These are phyloP conservation scores for Fistulina hepatica DNA, from an alignment of 1,284 basidiomycete species.

Conservation along the genomic window DNA sequence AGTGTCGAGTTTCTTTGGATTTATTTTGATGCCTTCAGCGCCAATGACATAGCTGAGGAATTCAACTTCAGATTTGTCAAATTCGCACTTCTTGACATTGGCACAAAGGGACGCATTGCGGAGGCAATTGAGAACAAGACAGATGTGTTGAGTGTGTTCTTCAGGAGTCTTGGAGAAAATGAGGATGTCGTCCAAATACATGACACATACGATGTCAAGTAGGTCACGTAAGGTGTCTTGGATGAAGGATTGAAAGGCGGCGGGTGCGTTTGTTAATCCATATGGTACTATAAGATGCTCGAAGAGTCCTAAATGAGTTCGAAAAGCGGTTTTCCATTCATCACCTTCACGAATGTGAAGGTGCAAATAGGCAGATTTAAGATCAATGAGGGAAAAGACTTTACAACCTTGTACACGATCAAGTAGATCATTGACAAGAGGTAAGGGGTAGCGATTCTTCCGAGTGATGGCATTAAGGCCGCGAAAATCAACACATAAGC, in stretches of 20 bases:
- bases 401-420: constrained; percentile 17
- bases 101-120: constrained; percentile 18
- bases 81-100: constrained; percentile 31
- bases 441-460: constrained; percentile 22
- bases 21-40: constrained; percentile 24
- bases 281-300: constrained; percentile 30
- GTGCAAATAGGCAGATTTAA: constrained; percentile 22
- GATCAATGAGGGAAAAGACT: constrained; percentile 24
- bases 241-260: constrained; percentile 10
- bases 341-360: constrained; percentile 19
- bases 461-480: constrained; percentile 21
- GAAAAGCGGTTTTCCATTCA: constrained; percentile 26
- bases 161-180: constrained; percentile 14
- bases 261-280: constrained; percentile 19
- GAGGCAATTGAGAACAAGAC: constrained; percentile 17
- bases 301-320: constrained; percentile 26
- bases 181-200: constrained; percentile 19
- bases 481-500: constrained; percentile 27
- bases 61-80: constrained; percentile 20
- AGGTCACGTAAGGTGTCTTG: constrained; percentile 6
- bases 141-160: constrained; percentile 20
- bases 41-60: constrained; percentile 32
- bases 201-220: constrained; percentile 8
- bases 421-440: constrained; percentile 21
- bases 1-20: constrained; percentile 25